Evolutionary conservation across 2,329 filamentous ascomycete genomes (phyloP), one percentile per base, ranked within the genome.

Genomic region (Coniochaeta ligniaria): DNA sequence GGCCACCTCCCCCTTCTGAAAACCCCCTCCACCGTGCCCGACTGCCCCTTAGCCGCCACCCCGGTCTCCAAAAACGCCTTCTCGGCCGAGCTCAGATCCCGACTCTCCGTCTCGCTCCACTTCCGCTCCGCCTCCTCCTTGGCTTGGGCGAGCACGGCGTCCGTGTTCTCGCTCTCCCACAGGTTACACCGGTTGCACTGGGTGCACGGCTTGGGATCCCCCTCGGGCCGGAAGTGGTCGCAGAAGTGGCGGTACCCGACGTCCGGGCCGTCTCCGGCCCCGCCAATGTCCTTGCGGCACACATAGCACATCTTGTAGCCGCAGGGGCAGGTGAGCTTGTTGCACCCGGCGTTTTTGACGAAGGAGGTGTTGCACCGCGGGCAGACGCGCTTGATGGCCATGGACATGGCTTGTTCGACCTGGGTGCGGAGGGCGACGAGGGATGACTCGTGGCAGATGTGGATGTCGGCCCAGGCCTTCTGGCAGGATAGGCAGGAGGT

Each of bases 221-320:
- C 91, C 63, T 90, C 83, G 11, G 91, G 88, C 9, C 95, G 84
- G 73, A 98, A 98, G 75, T 98, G 95, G 71, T 96, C 90, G 72
- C 95, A 99, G 70, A 97, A 99, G 74, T 99, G 95, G 43, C 86
- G 82, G 73, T 99, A 98, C 0, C 94, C 93, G 71, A 93, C 88
- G 56, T 74, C 74, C 38, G 66, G 63, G 57, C 83, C 78, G 57
- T 79, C 76, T 16, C 67, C 71, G 31, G 66, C 59, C 55, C 83
- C 77, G 60, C 80, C 78, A 55, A 89, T 85, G 68, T 91, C 87
- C 66, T 88, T 88, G 45, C 95, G 90, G 74, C 95, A 99, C 55
- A 98, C 86, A 70, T 99, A 99, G 73, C 95, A 99, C 94, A 98
- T 98, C 67, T 90, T 89, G 76, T 98, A 98, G 9, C 95, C 95